Evolutionary conservation across 345 rosid species (phyloP).

Genomic region (Hypericum androsaemum): DNA sequence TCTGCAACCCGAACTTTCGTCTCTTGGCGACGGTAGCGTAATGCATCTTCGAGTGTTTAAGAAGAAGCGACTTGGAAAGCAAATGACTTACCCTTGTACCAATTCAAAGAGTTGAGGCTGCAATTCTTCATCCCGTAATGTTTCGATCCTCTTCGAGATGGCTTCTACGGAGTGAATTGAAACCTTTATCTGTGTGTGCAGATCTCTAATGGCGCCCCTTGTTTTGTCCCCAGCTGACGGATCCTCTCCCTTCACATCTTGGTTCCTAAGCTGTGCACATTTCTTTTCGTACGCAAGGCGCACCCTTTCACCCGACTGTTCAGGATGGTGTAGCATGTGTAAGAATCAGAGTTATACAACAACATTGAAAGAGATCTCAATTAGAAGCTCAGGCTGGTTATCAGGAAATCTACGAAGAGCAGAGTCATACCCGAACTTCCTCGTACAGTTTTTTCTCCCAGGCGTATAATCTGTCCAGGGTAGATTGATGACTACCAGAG

Average conservation of each 20-base stretch:
- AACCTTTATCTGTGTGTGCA: conserved; percentile 71
- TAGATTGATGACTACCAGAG: conserved; percentile 73
- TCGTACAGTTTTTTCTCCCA: conserved; percentile 98
- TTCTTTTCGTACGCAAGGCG: conserved; percentile 80
- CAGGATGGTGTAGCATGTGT: conserved; percentile 1
- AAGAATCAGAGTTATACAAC: no score
- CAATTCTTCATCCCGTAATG: conserved; percentile 87
- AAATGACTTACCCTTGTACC: conserved; percentile 57
- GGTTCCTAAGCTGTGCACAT: conserved; percentile 52
- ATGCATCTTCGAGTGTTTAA: no score
- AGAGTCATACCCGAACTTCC: conserved; percentile 69
- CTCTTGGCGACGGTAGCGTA: no score
- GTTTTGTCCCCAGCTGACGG: conserved; percentile 58
- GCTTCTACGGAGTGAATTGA: conserved; percentile 83
- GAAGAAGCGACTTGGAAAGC: not conserved
- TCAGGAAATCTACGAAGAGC: not conserved
- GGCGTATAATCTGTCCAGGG: conserved; percentile 65
- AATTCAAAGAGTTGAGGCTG: conserved; percentile 83
- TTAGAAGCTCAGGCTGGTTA: conserved; percentile 3
- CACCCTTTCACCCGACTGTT: conserved; percentile 68
- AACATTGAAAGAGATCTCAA: not conserved
- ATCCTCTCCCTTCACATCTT: conserved; percentile 71
- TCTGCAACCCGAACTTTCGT: no score
- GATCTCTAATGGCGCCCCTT: conserved; percentile 54
- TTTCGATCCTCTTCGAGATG: conserved; percentile 71